Base-by-base conservation (phyloP, 441 rosid genomes). In the Adansonia gregorii region DNA sequence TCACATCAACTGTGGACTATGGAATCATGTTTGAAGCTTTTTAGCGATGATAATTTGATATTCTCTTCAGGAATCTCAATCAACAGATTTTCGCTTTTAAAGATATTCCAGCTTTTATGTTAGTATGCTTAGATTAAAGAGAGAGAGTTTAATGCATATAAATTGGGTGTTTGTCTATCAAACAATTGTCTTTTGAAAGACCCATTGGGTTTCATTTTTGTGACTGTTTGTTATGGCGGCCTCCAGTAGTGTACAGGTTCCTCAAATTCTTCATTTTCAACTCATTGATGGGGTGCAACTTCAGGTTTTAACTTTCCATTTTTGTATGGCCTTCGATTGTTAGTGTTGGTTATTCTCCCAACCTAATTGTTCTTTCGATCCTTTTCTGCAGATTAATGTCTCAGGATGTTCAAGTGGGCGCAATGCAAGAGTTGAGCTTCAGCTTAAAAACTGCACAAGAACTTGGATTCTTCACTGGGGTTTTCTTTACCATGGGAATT, bases 391-490 rank as follows among this genome's bases (percentile, higher is more conserved):
- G 94, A 87, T 82, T 83, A 85, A 82, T 79, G 85, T 89, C 54
- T 83, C 83, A 56, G 87, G 91, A 10, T 83, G 81, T 77, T 84
- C 85, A 41, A 79, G 17, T 82, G 85, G 85, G 70, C 84, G 75
- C 72, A 85, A 87, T 73, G 90, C 83, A 56, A 91, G 91, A 81
- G 89, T 86, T 85, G 89, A 87, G 80, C 85, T 89, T 84, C 93
- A 83, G 79, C 88, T 89, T 46, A 88, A 81, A 79, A 87, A 89
- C 76, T 87, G 93, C 81, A 66, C 69, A 45, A 83, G 84, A 80
- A 79, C 87, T 78, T 91, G 93, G 90, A 77, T 91, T 85, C 89
- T 91, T 80, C 92, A 87, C 77, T 88, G 93, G 94, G 94, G 92
- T 65, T 87, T 85, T 83, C 55, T 88, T 76, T 87, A 80, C 86